A percentile compares a stretch with the other conserved stretches of the same genome.
phyloP scores from a whole-genome alignment of 495 filamentous ascomycete genomes.

The Podospora australis region DNA sequence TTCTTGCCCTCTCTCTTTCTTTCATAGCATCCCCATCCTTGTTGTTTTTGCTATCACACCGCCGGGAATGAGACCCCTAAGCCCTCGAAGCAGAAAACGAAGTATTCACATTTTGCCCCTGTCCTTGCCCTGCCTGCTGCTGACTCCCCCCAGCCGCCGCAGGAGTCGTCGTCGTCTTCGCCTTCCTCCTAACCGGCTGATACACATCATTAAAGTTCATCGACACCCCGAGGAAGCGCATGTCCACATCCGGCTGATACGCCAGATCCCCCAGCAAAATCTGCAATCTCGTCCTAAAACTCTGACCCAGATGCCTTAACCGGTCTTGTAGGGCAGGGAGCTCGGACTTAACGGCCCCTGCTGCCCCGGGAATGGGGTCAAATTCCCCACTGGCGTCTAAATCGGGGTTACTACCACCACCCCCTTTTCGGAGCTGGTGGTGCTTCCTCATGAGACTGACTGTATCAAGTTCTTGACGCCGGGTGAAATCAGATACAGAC shows the following conservation, averaged over 20 bases:
- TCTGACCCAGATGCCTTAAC: constrained; percentile 59
- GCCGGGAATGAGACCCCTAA: constrained; percentile 4
- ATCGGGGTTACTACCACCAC: constrained; percentile 26
- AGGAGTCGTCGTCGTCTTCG: constrained; percentile 25
- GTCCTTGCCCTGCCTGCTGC: neutral
- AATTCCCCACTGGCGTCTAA: constrained; percentile 1
- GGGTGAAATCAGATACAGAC: constrained; percentile 87
- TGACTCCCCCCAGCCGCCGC: neutral
- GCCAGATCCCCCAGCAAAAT: constrained; percentile 81
- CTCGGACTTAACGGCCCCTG: constrained; percentile 39
- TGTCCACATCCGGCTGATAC: constrained; percentile 90
- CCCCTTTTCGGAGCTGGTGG: too few species aligned
- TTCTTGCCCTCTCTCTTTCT: neutral
- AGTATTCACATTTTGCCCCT: neutral
- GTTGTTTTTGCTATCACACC: too few species aligned
- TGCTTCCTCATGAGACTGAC: constrained; percentile 10
- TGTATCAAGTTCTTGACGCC: constrained; percentile 75
- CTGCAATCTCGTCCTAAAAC: constrained; percentile 71
- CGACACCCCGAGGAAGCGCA: constrained; percentile 89
- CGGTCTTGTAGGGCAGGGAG: constrained; percentile 69
- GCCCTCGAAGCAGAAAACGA: constrained; percentile 9
- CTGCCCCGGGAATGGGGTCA: constrained; percentile 25
- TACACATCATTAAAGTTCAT: constrained; percentile 99
- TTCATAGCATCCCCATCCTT: neutral
- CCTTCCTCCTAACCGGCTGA: constrained; percentile 59